Percentiles rank a stretch among this genome's conserved stretches.
Conservation (phyloP, 441 rosid species). For the Gossypium trilobum region DNA sequence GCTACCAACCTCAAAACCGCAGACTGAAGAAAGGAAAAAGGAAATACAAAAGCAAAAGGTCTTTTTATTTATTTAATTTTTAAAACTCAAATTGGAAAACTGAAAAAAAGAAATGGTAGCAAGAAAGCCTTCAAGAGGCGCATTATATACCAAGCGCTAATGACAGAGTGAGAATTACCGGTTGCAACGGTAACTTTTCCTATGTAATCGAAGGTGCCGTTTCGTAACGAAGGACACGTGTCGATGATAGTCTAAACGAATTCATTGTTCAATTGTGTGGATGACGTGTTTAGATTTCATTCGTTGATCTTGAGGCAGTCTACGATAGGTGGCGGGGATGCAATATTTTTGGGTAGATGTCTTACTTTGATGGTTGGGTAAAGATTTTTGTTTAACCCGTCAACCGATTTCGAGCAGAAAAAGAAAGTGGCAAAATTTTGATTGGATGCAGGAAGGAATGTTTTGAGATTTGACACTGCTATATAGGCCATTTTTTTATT, state of each 20-base stretch:
- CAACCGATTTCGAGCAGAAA: too few species aligned
- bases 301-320: too few species aligned
- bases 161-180: conserved; percentile 36
- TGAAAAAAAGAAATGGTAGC: background rate
- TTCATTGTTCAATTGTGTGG: background rate
- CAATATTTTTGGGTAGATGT: too few species aligned
- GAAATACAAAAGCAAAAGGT: conserved; percentile 13
- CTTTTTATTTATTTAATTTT: conserved; percentile 1
- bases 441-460: too few species aligned
- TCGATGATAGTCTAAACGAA: background rate
- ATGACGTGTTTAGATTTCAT: background rate
- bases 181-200: conserved; percentile 26
- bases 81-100: conserved; percentile 8
- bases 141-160: conserved; percentile 49
- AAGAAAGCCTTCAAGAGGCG: conserved; percentile 12
- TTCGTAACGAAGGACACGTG: conserved; percentile 24
- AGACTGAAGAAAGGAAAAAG: conserved; percentile 8
- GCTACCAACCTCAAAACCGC: conserved; percentile 30
- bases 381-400: too few species aligned
- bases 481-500: too few species aligned
- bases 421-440: too few species aligned
- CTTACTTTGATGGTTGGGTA: too few species aligned
- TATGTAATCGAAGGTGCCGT: conserved; percentile 18
- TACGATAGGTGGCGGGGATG: too few species aligned
- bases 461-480: too few species aligned